Base-by-base conservation (phyloP, 495 filamentous ascomycete species). In the Hypoxylon intermedium region DNA sequence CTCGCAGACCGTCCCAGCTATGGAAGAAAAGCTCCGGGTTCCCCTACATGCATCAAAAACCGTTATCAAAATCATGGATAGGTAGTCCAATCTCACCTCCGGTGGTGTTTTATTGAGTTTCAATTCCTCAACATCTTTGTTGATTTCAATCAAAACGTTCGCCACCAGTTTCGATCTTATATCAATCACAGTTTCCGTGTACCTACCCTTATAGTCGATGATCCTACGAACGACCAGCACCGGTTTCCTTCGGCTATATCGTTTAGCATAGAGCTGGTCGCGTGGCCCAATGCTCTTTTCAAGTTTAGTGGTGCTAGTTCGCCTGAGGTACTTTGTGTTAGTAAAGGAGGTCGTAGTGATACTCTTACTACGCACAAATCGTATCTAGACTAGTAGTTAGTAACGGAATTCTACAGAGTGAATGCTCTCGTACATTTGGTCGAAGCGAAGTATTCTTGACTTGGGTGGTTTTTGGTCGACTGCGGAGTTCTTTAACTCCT, bases 51-150 rank as follows among this genome's bases (percentile, higher is more conserved):
- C n/a, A 13, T 43, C 6, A 43, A 6, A 21, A 43, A 11, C 11
- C 13, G 24, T 26, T 7, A 26, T 3, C 24, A 26, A 26, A 26
- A 26, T 7, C 7, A n/a, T n/a, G n/a, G n/a, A n/a, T n/a, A n/a
- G n/a, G n/a, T n/a, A n/a, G n/a, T n/a, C n/a, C n/a, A 26, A 26
- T n/a, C 11, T 43, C n/a, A 43, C 40, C 19, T 43, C 40, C 24
- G 40, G 40, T 9, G 40, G 40, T 23, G 40, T 21, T 13, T 43
- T 43, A 24, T 43, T 43, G 4, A 43, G 40, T n/a, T 43, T 24
- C 11, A 43, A 24, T 7, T 24, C 40, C 5, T 43, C 20, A 6
- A 43, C 40, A 43, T 43, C 40, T 13, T 43, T 43, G 19, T 43
- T 43, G 40, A 43, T 21, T 24, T 43, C 40, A 43, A 43, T 21